A percentile compares a stretch with the other conserved stretches of the same genome.
phyloP scores from a whole-genome alignment of 345 rosid species.

The Eucalyptus regnans region DNA sequence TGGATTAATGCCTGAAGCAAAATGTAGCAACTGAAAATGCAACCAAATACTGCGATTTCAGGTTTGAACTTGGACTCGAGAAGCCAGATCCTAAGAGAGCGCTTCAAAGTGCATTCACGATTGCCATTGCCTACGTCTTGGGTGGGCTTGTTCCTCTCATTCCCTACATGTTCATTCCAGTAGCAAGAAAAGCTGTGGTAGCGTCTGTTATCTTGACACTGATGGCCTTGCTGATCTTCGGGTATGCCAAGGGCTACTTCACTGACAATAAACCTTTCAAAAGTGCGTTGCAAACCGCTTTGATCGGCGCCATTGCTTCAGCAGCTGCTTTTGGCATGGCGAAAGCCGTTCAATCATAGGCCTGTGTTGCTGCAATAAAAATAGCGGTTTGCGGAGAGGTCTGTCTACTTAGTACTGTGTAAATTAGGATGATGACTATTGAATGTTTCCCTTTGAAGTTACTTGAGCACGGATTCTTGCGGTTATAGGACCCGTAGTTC shows the following conservation, averaged over 20 bases:
- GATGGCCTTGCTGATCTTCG: conserved; percentile 62
- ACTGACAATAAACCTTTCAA: conserved; percentile 55
- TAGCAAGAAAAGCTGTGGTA: conserved; percentile 53
- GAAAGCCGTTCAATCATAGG: conserved; percentile 16
- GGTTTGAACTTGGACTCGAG: conserved; percentile 89
- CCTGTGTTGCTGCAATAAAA: not conserved
- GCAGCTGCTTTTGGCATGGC: conserved; percentile 89
- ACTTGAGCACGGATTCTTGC: not conserved
- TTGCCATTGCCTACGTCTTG: conserved; percentile 56
- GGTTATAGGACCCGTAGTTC: not conserved
- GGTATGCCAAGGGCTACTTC: conserved; percentile 72
- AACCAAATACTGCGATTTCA: conserved; percentile 2
- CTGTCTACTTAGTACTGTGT: not conserved
- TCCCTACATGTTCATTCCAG: conserved; percentile 72
- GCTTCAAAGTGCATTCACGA: conserved; percentile 54
- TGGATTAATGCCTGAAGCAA: not conserved
- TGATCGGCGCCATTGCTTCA: conserved; percentile 80
- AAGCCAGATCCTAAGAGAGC: conserved; percentile 94
- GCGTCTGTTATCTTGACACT: conserved; percentile 67
- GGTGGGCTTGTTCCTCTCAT: conserved; percentile 77
- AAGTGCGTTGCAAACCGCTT: conserved; percentile 73
- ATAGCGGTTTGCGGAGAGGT: not conserved
- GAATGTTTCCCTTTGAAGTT: not conserved
- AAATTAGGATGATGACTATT: not conserved
- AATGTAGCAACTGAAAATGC: not conserved